Conservation (phyloP, 192 early-diverging fungal species). For the Linnemannia schmuckeri region DNA sequence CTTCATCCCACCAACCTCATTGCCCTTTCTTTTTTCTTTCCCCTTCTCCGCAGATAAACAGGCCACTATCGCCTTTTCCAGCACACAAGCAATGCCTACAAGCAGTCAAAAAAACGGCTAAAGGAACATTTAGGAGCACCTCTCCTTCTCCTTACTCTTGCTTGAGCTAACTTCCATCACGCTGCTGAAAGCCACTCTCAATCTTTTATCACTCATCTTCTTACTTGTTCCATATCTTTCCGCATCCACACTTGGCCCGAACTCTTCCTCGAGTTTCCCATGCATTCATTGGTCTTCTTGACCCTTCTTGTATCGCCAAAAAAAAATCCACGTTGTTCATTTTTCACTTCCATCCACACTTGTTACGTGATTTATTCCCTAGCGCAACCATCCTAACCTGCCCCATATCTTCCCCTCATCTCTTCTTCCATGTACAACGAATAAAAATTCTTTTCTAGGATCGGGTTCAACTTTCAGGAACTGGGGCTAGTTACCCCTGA, state of each 20-base stretch:
- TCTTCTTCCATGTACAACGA: too few relatives aligned
- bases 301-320: background rate
- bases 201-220: background rate
- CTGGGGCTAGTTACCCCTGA: background rate
- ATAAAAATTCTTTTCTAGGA: background rate
- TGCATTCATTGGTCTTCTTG: background rate
- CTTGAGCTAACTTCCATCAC: background rate
- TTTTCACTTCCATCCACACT: too few relatives aligned
- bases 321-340: background rate
- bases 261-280: background rate
- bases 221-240: constrained; percentile 1
- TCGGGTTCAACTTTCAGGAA: background rate
- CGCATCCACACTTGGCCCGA: constrained; percentile 5
- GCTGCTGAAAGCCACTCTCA: background rate
- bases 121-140: constrained; percentile 1
- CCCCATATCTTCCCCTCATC: background rate
- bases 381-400: background rate
- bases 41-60: background rate
- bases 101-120: background rate
- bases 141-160: background rate
- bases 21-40: background rate
- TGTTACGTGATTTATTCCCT: background rate
- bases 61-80: background rate
- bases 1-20: background rate
- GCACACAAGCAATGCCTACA: background rate